Evolutionary conservation across 2,329 filamentous ascomycete species (phyloP).

Genomic region (Alternaria alternata): DNA sequence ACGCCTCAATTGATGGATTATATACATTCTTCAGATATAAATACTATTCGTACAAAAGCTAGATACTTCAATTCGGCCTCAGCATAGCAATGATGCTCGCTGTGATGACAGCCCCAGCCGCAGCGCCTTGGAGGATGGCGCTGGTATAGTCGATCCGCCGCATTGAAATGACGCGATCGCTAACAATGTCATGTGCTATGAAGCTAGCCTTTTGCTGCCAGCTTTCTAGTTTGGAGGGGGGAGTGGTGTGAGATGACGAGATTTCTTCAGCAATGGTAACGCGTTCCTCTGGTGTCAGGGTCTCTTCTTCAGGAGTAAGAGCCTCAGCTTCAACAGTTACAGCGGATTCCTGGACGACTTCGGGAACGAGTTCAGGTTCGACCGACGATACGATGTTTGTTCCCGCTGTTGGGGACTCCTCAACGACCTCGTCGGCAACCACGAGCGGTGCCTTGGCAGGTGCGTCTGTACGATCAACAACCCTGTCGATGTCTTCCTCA

Average conservation of each 20-base stretch:
- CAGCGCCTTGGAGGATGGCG: constrained; percentile 55
- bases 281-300: constrained; percentile 18
- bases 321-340: constrained; percentile 8
- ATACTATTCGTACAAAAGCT: constrained; percentile 9
- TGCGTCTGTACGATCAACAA: constrained; percentile 17
- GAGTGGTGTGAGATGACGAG: constrained; percentile 12
- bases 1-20: not conserved
- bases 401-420: constrained; percentile 19
- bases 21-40: constrained; percentile 4
- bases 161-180: constrained; percentile 55
- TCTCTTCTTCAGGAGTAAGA: constrained; percentile 17
- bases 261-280: constrained; percentile 28
- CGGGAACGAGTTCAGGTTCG: constrained; percentile 10
- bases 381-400: constrained; percentile 7
- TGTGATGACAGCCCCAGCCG: constrained; percentile 51
- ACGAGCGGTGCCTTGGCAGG: constrained; percentile 8
- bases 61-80: constrained; percentile 23
- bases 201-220: constrained; percentile 35
- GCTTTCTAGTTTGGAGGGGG: constrained; percentile 17
- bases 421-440: constrained; percentile 10
- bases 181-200: constrained; percentile 50
- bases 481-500: constrained; percentile 32
- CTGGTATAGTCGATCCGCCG: constrained; percentile 57
- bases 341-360: not conserved
- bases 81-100: constrained; percentile 38